These are phyloP conservation scores for Cicer bijugum DNA, from an alignment of 306 rosid species.

Conservation along the genomic window DNA sequence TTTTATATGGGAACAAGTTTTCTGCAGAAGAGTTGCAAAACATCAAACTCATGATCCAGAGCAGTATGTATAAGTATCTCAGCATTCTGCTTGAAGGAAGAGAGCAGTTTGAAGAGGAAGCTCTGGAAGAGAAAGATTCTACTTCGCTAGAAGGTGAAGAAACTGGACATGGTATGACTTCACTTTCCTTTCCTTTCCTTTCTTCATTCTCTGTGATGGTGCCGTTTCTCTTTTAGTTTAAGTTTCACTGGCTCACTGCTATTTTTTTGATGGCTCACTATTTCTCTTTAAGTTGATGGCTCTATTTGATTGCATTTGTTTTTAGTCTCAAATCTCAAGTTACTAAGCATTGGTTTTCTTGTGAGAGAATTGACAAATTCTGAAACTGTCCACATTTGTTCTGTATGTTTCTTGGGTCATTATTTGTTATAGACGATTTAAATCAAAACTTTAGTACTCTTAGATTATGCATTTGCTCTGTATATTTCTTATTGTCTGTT, in stretches of 20 bases:
- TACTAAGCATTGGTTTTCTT: slow-evolving; percentile 11
- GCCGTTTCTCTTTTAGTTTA: slow-evolving; percentile 38
- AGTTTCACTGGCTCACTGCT: slow-evolving; percentile 6
- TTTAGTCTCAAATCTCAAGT: slow-evolving; percentile 31
- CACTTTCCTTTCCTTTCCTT: slow-evolving; percentile 7
- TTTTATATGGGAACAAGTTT: slow-evolving; percentile 76
- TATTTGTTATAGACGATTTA: background rate
- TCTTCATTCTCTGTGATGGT: slow-evolving; percentile 36
- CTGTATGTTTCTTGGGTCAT: slow-evolving; percentile 29
- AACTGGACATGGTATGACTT: slow-evolving; percentile 54
- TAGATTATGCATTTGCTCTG: background rate
- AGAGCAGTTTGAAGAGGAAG: slow-evolving; percentile 91
- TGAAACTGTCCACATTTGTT: slow-evolving; percentile 23
- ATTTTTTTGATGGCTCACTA: slow-evolving; percentile 14
- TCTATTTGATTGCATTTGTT: slow-evolving; percentile 30
- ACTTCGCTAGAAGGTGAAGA: slow-evolving; percentile 46
- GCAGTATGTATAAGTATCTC: slow-evolving; percentile 89
- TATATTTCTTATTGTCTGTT: background rate
- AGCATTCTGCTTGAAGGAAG: slow-evolving; percentile 87
- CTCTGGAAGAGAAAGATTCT: slow-evolving; percentile 51
- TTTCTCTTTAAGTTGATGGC: slow-evolving; percentile 34
- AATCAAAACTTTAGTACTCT: slow-evolving; percentile 11
- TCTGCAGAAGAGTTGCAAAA: slow-evolving; percentile 73
- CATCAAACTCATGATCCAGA: slow-evolving; percentile 87
- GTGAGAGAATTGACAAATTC: background rate